phyloP scores from a whole-genome alignment of 192 early-diverging fungal genomes.

The Coemansia sp. region DNA sequence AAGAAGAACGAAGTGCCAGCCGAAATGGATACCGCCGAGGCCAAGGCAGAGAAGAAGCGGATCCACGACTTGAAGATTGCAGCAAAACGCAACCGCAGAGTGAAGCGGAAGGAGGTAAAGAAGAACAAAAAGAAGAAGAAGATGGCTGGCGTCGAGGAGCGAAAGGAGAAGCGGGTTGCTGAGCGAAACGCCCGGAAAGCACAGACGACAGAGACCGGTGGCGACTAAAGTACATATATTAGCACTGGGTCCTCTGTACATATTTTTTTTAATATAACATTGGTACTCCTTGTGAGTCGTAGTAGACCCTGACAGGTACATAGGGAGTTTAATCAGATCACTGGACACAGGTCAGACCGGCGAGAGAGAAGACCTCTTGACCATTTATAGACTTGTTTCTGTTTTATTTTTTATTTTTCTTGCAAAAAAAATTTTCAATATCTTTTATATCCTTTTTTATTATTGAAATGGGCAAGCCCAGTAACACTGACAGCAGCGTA shows the following conservation, averaged over 20 bases:
- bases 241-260: no score
- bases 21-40: constrained; percentile 9
- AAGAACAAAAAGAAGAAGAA: constrained; percentile 19
- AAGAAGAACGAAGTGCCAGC: constrained; percentile 12
- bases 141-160: constrained; percentile 11
- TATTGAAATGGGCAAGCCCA: constrained; percentile 5
- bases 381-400: not conserved
- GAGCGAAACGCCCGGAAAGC: constrained; percentile 8
- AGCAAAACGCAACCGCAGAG: constrained; percentile 8
- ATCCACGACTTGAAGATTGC: constrained; percentile 10
- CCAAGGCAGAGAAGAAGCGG: constrained; percentile 14
- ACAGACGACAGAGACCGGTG: not conserved
- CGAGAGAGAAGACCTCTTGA: not conserved
- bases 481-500: not conserved
- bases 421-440: not conserved
- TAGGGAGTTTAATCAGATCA: not conserved
- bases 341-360: no score
- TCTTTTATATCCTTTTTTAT: not conserved
- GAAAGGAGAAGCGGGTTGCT: constrained; percentile 5
- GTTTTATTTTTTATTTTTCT: not conserved
- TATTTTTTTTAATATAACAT: not conserved
- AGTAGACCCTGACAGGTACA: not conserved
- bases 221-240: not conserved
- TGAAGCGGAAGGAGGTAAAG: constrained; percentile 14
- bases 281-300: not conserved